phyloP scores from a whole-genome alignment of 495 filamentous ascomycete species.

The Talaromyces wortmannii region DNA sequence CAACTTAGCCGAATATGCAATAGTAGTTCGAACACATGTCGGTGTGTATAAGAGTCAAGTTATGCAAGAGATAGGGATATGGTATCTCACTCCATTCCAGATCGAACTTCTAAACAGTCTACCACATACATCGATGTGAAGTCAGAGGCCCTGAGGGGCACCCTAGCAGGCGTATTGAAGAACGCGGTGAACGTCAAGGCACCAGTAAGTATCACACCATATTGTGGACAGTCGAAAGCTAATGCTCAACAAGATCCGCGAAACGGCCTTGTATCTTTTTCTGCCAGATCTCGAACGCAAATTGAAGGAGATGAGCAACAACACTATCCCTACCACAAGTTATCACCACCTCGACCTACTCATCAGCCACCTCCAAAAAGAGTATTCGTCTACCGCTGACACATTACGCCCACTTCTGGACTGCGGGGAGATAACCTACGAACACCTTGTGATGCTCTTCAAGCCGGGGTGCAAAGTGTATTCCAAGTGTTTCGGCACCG shows the following conservation, averaged over 20 bases:
- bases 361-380: slow-evolving; percentile 26
- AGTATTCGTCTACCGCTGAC: slow-evolving; percentile 24
- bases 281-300: slow-evolving; percentile 22
- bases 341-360: slow-evolving; percentile 27
- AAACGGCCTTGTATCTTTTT: too few relatives aligned
- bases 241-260: too few relatives aligned
- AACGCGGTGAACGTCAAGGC: too few relatives aligned
- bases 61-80: slow-evolving; percentile 9
- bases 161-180: too few relatives aligned
- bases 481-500: slow-evolving; percentile 30
- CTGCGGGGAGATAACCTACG: slow-evolving; percentile 26
- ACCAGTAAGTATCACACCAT: too few relatives aligned
- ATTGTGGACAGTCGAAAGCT: too few relatives aligned
- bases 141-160: too few relatives aligned
- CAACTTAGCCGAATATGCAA: slow-evolving; percentile 17
- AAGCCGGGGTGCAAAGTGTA: slow-evolving; percentile 16
- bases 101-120: too few relatives aligned
- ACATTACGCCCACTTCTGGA: slow-evolving; percentile 28
- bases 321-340: slow-evolving; percentile 2
- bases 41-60: slow-evolving; percentile 13
- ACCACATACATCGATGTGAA: too few relatives aligned
- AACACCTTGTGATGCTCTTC: slow-evolving; percentile 22
- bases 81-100: slow-evolving; percentile 24
- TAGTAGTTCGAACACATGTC: slow-evolving; percentile 17
- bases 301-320: slow-evolving; percentile 5